Evolutionary conservation across 2,329 filamentous ascomycete genomes (phyloP), one percentile per base, ranked within the genome.

Genomic region (Verticillium dahliae): DNA sequence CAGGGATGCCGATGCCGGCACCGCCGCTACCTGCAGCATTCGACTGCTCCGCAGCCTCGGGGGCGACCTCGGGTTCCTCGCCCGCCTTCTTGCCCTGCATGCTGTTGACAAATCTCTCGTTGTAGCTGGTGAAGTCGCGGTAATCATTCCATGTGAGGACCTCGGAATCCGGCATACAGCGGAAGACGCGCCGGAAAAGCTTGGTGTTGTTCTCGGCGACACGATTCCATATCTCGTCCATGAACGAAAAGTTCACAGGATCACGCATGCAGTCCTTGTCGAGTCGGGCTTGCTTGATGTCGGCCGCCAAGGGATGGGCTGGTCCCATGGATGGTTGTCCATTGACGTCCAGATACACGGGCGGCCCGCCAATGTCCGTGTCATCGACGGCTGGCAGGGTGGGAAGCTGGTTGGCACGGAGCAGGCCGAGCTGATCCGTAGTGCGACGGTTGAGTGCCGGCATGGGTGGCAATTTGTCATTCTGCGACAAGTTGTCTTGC

Each of bases 101-200:
- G 70, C 78, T 84, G 68, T 90, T 87, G 61, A 85, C 84, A 78
- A 99, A 97, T 56, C 87, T 85, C 67, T 90, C 86, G 18, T 84
- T 82, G 72, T 97, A 98, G 4, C 87, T 83, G 60, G 85, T 82
- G 70, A 90, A 96, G 67, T 96, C 90, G 65, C 91, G 89, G 75
- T 99, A 99, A 65, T 96, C 90, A 67, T 90, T 88, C 95, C 95
- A 99, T 54, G 90, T 94, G 65, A 87, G 89, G 33, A 97, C 95
- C 71, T 97, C 92, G 59, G 88, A 97, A 73, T 99, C 95, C 1
- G 95, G 95, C 90, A 96, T 96, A 75, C 93, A 97, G 56, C 93
- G 88, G 79, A 99, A 99, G 9, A 99, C 94, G 64, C 90, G 87
- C 37, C 95, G 90, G 77, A 91, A 99, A 57, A 99, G 84, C 72